A percentile compares a stretch with the other conserved stretches of the same genome.
Evolutionary conservation across 2,329 filamentous ascomycete species (phyloP).

Genomic region (Mariannaea elegans): DNA sequence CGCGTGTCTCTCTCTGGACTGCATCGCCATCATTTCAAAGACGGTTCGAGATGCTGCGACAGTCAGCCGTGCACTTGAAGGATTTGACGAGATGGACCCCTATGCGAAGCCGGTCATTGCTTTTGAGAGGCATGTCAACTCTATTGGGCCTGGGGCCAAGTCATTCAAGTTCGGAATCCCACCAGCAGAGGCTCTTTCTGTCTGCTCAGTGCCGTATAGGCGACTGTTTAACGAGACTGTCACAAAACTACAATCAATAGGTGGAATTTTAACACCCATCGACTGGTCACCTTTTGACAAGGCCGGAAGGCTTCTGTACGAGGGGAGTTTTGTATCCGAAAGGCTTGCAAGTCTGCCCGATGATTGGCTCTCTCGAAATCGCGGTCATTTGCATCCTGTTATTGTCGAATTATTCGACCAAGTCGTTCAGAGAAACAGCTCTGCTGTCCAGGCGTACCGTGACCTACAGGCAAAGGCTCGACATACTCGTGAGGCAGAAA

Average conservation of each 20-base stretch:
- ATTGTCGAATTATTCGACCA: constrained; percentile 51
- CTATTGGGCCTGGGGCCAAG: not conserved
- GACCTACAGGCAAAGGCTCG: constrained; percentile 53
- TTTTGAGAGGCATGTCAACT: constrained; percentile 50
- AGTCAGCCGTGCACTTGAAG: constrained; percentile 54
- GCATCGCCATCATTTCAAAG: constrained; percentile 57
- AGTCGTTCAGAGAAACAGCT: constrained; percentile 27
- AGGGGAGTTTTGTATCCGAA: constrained; percentile 62
- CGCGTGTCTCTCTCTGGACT: constrained; percentile 63
- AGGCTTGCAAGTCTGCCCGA: constrained; percentile 57
- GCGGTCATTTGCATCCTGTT: constrained; percentile 51
- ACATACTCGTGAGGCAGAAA: constrained; percentile 48
- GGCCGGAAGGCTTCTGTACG: constrained; percentile 61
- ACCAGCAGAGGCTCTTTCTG: constrained; percentile 45
- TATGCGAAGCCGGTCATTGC: constrained; percentile 62
- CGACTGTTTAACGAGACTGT: constrained; percentile 46
- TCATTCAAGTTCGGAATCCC: constrained; percentile 60
- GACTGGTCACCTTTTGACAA: constrained; percentile 59
- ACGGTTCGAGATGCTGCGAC: constrained; percentile 56
- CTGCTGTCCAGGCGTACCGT: constrained; percentile 51
- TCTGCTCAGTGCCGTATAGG: constrained; percentile 48
- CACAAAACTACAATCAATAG: constrained; percentile 12
- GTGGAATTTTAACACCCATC: constrained; percentile 42
- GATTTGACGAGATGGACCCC: constrained; percentile 55
- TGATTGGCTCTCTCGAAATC: constrained; percentile 40